phyloP scores from a whole-genome alignment of 2,329 filamentous ascomycete species.

The Ascochyta lentis region DNA sequence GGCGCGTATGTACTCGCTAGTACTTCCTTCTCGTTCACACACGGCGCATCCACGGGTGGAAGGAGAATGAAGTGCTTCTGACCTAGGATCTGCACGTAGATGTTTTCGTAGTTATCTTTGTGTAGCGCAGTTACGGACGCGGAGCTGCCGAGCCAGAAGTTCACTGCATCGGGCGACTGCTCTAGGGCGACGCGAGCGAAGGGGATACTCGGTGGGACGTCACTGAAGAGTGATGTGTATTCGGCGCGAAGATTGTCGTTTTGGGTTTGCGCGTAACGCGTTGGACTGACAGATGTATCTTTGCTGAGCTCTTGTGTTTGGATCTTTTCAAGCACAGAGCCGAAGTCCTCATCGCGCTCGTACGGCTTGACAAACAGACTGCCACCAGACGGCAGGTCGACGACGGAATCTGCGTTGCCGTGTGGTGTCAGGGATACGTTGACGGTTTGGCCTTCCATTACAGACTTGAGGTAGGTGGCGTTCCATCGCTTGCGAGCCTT shows the following conservation, averaged over 20 bases:
- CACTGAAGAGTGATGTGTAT: constrained; percentile 67
- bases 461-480: constrained; percentile 62
- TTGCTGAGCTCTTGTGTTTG: background rate
- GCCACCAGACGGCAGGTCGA: constrained; percentile 64
- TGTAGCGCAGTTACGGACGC: constrained; percentile 74
- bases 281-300: constrained; percentile 11
- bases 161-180: constrained; percentile 73
- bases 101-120: constrained; percentile 85
- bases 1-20: constrained; percentile 64
- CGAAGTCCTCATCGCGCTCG: constrained; percentile 70
- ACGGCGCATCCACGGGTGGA: constrained; percentile 72
- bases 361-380: constrained; percentile 72
- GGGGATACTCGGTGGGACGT: constrained; percentile 69
- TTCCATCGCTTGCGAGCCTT: constrained; percentile 69
- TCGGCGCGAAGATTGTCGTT: constrained; percentile 82
- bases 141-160: constrained; percentile 80
- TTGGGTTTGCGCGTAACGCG: constrained; percentile 76
- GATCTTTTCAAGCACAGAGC: constrained; percentile 67
- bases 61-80: constrained; percentile 77
- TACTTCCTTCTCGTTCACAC: constrained; percentile 69
- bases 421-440: constrained; percentile 80
- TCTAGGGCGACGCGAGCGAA: constrained; percentile 76
- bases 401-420: constrained; percentile 67
- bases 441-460: constrained; percentile 64
- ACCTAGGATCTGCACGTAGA: constrained; percentile 79